Evolutionary conservation across 768 basidiomycete genomes (phyloP), one percentile per base, ranked within the genome.

Genomic region (Leccinum variicolor): DNA sequence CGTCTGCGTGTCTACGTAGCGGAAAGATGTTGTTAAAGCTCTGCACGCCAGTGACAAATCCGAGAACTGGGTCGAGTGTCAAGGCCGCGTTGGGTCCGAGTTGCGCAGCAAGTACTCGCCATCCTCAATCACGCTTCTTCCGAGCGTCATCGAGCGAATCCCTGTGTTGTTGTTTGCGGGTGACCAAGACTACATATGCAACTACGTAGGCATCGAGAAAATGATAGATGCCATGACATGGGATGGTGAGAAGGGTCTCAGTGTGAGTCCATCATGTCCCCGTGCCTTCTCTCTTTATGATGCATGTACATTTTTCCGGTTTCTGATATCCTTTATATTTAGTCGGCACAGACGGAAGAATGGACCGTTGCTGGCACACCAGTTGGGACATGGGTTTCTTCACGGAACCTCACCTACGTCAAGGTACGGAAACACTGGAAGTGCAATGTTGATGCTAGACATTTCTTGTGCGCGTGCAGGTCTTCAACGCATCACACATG

Each of bases 401-500:
- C 90, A 3, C 81, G 96, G 57, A 96, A 96, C 70, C 74, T 99
- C 66, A 94, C 96, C 13, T 98, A 97, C 65, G 90, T 85, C 62
- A 95, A 96, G 78, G 92, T 92, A 64, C 21, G 53, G 15, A 4
- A 23, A 10, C 33, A 3, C 11, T 2, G 10, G 11, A 21, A 36
- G 23, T 23, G 4, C 34, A 19, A 17, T 13, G 6, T 34, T 19
- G 7, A 9, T 8, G 0, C 25, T 6, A 23, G 14, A 60, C 21
- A 7, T 17, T 14, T 6, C 6, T 39, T 29, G 28, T 23, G 3
- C 46, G 2, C 19, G 11, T 29, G 25, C 57, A 94, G 92, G 83
- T 97, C 25, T 90, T 88, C 72, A 91, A 94, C 58, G 92, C 93
- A 3, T 98, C 95, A 1, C 97, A 98, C 73, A 99, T 98, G 97